Conservation (phyloP, 768 basidiomycete genomes). For the Paxillus rubicundulus region DNA sequence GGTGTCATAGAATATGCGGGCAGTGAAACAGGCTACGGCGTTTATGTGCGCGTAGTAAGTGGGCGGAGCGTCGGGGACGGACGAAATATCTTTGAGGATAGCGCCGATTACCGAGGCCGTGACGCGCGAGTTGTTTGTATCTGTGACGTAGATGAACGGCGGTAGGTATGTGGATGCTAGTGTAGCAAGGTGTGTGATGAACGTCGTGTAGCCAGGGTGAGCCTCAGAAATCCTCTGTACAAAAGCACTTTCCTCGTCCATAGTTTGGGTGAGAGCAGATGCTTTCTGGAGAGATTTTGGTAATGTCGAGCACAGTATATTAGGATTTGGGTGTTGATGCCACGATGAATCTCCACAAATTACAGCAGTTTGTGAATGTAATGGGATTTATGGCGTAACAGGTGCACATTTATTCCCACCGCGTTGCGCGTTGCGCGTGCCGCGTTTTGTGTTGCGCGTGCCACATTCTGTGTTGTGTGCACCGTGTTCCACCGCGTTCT, state of each 20-base stretch:
- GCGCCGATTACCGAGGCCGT: slow-evolving; percentile 38
- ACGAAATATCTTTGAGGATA: slow-evolving; percentile 11
- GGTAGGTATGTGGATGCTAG: slow-evolving; percentile 44
- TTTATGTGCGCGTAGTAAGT: slow-evolving; percentile 49
- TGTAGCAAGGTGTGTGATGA: slow-evolving; percentile 23
- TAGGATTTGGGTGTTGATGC: too few relatives aligned
- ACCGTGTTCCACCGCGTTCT: too few relatives aligned
- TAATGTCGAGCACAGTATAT: too few relatives aligned
- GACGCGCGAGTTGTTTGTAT: slow-evolving; percentile 47
- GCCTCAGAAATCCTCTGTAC: slow-evolving; percentile 4
- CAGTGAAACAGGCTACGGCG: slow-evolving; percentile 57
- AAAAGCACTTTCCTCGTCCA: slow-evolving; percentile 18
- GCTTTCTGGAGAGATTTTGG: too few relatives aligned
- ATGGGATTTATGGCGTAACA: too few relatives aligned
- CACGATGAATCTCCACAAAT: too few relatives aligned
- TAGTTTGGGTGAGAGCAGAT: neutral
- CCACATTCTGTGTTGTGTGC: too few relatives aligned
- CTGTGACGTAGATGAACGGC: slow-evolving; percentile 67
- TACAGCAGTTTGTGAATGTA: too few relatives aligned
- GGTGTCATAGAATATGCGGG: slow-evolving; percentile 64
- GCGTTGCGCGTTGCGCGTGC: too few relatives aligned
- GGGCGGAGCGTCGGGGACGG: slow-evolving; percentile 15
- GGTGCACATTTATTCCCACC: too few relatives aligned
- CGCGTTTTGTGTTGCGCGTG: too few relatives aligned
- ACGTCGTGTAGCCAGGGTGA: slow-evolving; percentile 25